Evolutionary conservation across 1,284 basidiomycete genomes (phyloP), one percentile per base, ranked within the genome.

Genomic region (Cryptococcus sp.): DNA sequence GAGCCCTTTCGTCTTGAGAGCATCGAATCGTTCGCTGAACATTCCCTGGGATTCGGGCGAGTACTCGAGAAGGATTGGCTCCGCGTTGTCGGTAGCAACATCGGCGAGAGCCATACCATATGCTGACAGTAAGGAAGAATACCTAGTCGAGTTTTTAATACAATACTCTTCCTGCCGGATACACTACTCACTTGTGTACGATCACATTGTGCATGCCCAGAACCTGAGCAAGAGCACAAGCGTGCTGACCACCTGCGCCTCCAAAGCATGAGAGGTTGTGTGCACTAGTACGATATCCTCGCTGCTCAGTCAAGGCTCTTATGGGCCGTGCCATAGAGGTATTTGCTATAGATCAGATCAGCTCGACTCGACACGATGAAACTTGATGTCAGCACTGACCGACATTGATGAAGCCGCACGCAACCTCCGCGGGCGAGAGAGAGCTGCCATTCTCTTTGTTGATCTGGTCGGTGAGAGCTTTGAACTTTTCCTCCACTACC

Each of bases 1-100:
- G 55, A 79, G 74, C 22, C 96, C 82, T 68, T 91, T 89, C 1
- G 75, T 74, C 50, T 79, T 80, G 1, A 92, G 90, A n/a, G 84
- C 55, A 5, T 55, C 16, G 16, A 68, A 61, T 15, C 70, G 53
- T 0, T 48, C 55, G 0, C 50, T 54, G 35, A 70, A 56, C n/a
- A 66, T 59, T 20, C 59, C 55, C 0, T 39, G 8, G 17, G 67
- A 65, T 23, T 68, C 80, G 2, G 80, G 63, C 3, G 84, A 84
- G 76, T 88, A 93, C 67, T 64, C 52, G 10, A 62, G 54, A 0
- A 90, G 89, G n/a, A 84, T 73, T 40, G 74, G 74, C 53, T 76
- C 74, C 5, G 66, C 65, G 2, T 65, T 57, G 47, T 77, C 75
- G 15, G 61, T 49, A 19, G 72, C 75, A 3, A 75, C 68, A 40